Percentiles rank a stretch among this genome's conserved stretches.
phyloP scores from a whole-genome alignment of 2,329 filamentous ascomycete genomes.

The Cladobotryum mycophilum region DNA sequence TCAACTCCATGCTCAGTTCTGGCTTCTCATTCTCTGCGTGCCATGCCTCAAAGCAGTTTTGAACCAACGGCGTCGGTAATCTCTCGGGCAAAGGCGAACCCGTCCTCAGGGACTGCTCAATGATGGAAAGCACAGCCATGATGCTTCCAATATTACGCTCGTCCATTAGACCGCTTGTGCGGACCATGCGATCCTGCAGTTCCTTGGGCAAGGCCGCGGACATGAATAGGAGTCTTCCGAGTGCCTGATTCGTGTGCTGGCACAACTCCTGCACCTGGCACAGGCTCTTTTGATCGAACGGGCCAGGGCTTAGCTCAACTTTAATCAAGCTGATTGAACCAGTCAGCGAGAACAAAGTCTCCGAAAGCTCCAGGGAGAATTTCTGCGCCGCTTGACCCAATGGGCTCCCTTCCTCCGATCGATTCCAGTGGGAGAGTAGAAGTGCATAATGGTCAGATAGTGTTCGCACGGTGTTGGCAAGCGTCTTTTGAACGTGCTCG shows the following conservation, averaged over 20 bases:
- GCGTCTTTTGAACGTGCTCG: conserved; percentile 36
- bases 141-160: conserved; percentile 40
- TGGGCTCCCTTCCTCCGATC: conserved; percentile 20
- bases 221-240: conserved; percentile 25
- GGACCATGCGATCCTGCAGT: conserved; percentile 34
- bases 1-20: conserved; percentile 25
- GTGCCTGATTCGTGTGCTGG: conserved; percentile 28
- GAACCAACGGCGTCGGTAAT: conserved; percentile 40
- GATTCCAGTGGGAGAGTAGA: conserved; percentile 38
- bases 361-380: conserved; percentile 24
- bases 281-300: conserved; percentile 26
- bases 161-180: conserved; percentile 33
- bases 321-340: conserved; percentile 22
- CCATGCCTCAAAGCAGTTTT: conserved; percentile 27
- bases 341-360: conserved; percentile 22
- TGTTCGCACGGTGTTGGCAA: conserved; percentile 36
- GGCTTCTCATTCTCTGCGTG: conserved; percentile 15
- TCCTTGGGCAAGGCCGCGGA: conserved; percentile 32
- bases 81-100: conserved; percentile 42
- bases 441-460: conserved; percentile 45
- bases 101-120: conserved; percentile 41
- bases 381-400: conserved; percentile 26
- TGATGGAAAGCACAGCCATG: conserved; percentile 43
- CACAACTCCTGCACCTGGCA: conserved; percentile 24
- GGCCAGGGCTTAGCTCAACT: conserved; percentile 24